phyloP scores from a whole-genome alignment of 164 flowering plant genomes.

The Magnolia kwangsiensis region DNA sequence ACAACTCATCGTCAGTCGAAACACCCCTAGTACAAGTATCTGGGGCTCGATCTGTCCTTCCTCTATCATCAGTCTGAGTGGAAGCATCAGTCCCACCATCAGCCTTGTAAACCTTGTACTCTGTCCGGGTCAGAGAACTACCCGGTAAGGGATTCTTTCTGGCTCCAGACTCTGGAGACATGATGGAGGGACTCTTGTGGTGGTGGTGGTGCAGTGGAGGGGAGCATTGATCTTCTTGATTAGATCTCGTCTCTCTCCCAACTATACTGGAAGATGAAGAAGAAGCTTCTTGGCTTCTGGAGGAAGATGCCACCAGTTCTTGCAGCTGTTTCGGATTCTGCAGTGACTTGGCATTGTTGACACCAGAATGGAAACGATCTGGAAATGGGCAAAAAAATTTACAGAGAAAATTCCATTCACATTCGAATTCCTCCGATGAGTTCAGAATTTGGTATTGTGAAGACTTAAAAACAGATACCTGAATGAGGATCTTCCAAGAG shows the following conservation, averaged over 20 bases:
- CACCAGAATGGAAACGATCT: conserved; percentile 48
- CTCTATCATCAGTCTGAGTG: conserved; percentile 77
- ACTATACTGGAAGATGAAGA: conserved; percentile 65
- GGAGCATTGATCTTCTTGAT: conserved; percentile 28
- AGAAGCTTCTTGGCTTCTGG: conserved; percentile 64
- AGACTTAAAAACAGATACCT: conserved; percentile 28
- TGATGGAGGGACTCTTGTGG: conserved; percentile 43
- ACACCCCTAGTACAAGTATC: conserved; percentile 85
- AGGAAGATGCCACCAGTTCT: conserved; percentile 36
- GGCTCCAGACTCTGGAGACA: conserved; percentile 50
- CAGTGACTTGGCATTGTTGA: conserved; percentile 22
- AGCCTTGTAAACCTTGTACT: conserved; percentile 58
- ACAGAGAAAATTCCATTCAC: neutral
- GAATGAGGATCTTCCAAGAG: conserved; percentile 70
- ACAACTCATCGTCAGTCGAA: conserved; percentile 67
- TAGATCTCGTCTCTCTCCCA: conserved; percentile 33
- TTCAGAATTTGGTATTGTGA: neutral
- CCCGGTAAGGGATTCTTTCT: conserved; percentile 46
- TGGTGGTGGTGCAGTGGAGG: conserved; percentile 58
- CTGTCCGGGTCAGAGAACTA: conserved; percentile 56
- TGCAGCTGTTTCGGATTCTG: conserved; percentile 54
- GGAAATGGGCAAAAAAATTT: conserved; percentile 4
- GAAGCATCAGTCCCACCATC: conserved; percentile 74
- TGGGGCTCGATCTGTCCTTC: conserved; percentile 21
- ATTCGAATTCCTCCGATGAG: neutral